Base-by-base conservation (phyloP, 2,329 filamentous ascomycete genomes). In the Didymella glomerata region DNA sequence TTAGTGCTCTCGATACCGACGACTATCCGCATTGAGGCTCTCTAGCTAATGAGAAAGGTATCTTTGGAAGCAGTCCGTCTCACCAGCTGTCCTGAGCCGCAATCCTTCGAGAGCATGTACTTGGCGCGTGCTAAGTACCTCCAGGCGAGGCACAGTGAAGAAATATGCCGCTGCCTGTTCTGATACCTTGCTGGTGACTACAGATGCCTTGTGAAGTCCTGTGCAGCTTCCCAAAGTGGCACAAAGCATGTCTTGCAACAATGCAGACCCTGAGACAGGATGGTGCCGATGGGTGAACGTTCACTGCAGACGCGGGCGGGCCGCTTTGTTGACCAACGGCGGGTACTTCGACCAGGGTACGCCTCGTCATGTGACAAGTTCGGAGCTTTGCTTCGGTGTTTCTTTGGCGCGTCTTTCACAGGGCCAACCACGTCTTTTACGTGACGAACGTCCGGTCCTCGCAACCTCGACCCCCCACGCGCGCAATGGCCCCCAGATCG, bases 401-500 rank as follows among this genome's bases (percentile, higher is more conserved):
- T 57, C 48, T 45, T 55, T 64, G 60, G 52, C 57, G 57, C 57
- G 57, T 62, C 56, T 66, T 46, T 54, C 61, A 57, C 34, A 41
- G 13, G 36, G 24, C 68, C 64, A 65, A 65, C 69, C 69, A 66
- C 63, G 59, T 62, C 65, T 63, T 60, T 67, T 65, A 60, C 48
- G 61, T 62, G 46, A 44, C 54, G 41, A 52, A 53, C 54, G 53
- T 50, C 53, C 46, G 36, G 34, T 45, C 27, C 27, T 18, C 11
- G 27, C 54, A 27, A 32, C 41, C 45, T 50, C 38, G 41, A 59
- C 60, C 47, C 57, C 57, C 47, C 60, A 45, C 30, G 44, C 18
- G 38, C 47, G 56, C 61, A 54, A 76, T 76, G 74, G 68, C 70
- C 61, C 59, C 68, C 47, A 66, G 66, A 66, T 76, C 73, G 55